A percentile compares a stretch with the other conserved stretches of the same genome.
phyloP scores from a whole-genome alignment of 768 basidiomycete genomes.

The Kwoniella botswanensis region DNA sequence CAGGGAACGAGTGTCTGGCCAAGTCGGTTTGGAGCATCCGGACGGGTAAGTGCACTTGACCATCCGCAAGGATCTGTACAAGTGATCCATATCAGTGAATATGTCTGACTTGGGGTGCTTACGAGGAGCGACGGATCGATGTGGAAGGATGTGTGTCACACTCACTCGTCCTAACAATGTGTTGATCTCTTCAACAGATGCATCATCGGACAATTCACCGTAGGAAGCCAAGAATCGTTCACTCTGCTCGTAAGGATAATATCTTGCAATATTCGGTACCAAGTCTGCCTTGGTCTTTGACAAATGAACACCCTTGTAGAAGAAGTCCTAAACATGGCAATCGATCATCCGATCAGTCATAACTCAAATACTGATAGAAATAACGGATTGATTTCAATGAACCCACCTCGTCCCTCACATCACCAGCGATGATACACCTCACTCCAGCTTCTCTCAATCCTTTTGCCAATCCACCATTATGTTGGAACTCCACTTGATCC shows the following conservation, averaged over 20 bases:
- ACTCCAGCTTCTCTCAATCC: slow-evolving; percentile 67
- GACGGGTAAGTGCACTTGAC: slow-evolving; percentile 68
- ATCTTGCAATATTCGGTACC: slow-evolving; percentile 66
- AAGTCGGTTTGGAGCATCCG: slow-evolving; percentile 70
- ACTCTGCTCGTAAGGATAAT: slow-evolving; percentile 65
- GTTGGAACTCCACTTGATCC: slow-evolving; percentile 73
- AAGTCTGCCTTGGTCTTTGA: slow-evolving; percentile 65
- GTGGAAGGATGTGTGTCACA: not conserved
- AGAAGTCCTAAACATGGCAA: slow-evolving; percentile 58
- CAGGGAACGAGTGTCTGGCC: slow-evolving; percentile 65
- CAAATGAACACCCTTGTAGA: slow-evolving; percentile 74
- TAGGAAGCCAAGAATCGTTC: slow-evolving; percentile 63
- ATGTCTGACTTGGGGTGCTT: too few species aligned
- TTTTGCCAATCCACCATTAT: slow-evolving; percentile 66
- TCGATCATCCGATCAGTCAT: not conserved
- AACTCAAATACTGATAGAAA: too few species aligned
- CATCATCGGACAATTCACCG: slow-evolving; percentile 58
- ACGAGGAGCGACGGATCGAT: too few species aligned
- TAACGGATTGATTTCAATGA: too few species aligned
- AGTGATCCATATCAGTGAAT: slow-evolving; percentile 1
- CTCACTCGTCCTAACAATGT: slow-evolving; percentile 66
- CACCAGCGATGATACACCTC: slow-evolving; percentile 69
- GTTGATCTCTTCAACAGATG: slow-evolving; percentile 61
- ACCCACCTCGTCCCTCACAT: slow-evolving; percentile 73
- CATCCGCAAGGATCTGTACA: slow-evolving; percentile 36